Conservation (phyloP, 495 filamentous ascomycete genomes). For the Lentithecium fluviatile region DNA sequence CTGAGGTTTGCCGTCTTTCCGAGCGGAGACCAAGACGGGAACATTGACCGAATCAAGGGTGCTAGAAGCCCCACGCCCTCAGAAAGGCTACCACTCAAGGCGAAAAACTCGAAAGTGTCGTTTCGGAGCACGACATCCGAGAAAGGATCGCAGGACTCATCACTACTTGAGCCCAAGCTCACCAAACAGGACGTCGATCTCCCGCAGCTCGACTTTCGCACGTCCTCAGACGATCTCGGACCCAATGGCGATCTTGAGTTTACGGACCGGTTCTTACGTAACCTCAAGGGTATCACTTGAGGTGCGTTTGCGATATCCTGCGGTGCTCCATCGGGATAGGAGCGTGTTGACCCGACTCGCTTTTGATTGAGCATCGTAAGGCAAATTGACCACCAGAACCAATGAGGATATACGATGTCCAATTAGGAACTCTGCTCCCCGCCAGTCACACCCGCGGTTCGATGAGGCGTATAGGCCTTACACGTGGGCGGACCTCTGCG, state of each 20-base stretch:
- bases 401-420: too few species aligned
- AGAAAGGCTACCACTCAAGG: constrained; percentile 22
- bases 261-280: constrained; percentile 17
- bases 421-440: too few species aligned
- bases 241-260: constrained; percentile 3
- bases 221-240: constrained; percentile 7
- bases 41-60: constrained; percentile 3
- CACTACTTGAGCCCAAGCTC: neutral
- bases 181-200: neutral
- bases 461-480: too few species aligned
- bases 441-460: too few species aligned
- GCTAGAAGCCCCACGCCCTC: constrained; percentile 19
- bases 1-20: constrained; percentile 28
- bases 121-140: neutral
- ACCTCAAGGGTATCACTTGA: constrained; percentile 16
- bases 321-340: too few species aligned
- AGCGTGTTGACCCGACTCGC: too few species aligned
- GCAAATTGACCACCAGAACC: too few species aligned
- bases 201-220: constrained; percentile 11
- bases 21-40: neutral
- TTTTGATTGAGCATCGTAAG: too few species aligned
- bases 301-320: too few species aligned
- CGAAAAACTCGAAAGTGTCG: constrained; percentile 8
- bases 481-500: too few species aligned
- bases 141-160: constrained; percentile 21